A percentile compares a stretch with the other conserved stretches of the same genome.
phyloP scores from a whole-genome alignment of 1,139 yeast genomes.

The Saccharomycopsis hybrid region DNA sequence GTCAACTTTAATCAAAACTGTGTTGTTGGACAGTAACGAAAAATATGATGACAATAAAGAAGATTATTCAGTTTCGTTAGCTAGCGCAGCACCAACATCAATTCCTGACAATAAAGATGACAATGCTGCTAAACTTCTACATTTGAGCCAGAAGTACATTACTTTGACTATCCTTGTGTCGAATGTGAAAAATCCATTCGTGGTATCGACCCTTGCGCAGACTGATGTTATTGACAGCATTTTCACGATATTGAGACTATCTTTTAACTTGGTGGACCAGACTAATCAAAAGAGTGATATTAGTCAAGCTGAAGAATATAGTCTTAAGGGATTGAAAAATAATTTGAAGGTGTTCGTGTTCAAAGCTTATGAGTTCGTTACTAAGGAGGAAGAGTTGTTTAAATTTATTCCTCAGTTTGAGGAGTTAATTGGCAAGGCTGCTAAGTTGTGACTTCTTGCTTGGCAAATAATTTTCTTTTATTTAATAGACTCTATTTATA shows the following conservation, averaged over 20 bases:
- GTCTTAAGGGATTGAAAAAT: slow-evolving; percentile 6
- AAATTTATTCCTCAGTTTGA: too few relatives aligned
- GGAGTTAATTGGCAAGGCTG: too few relatives aligned
- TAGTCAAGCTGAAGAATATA: background rate
- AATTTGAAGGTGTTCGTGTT: slow-evolving; percentile 11
- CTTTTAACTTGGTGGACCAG: background rate
- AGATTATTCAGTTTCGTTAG: too few relatives aligned
- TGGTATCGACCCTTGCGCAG: background rate
- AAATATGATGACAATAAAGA: background rate
- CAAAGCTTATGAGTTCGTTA: too few relatives aligned
- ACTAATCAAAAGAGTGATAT: background rate
- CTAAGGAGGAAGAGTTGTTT: too few relatives aligned
- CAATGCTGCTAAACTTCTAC: background rate
- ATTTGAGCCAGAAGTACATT: slow-evolving; percentile 13
- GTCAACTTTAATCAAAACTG: too few relatives aligned
- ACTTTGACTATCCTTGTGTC: slow-evolving; percentile 12
- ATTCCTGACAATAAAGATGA: too few relatives aligned
- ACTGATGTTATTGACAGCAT: background rate
- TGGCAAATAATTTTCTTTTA: too few relatives aligned
- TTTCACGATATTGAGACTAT: too few relatives aligned
- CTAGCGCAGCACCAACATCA: too few relatives aligned
- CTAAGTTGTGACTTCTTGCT: too few relatives aligned
- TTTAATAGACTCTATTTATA: too few relatives aligned
- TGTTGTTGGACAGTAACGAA: background rate
- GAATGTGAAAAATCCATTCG: background rate